Percentiles rank a stretch among this genome's conserved stretches.
Evolutionary conservation across 208 protist genomes (phyloP).

Genomic region (Wallacemonas sp.): DNA sequence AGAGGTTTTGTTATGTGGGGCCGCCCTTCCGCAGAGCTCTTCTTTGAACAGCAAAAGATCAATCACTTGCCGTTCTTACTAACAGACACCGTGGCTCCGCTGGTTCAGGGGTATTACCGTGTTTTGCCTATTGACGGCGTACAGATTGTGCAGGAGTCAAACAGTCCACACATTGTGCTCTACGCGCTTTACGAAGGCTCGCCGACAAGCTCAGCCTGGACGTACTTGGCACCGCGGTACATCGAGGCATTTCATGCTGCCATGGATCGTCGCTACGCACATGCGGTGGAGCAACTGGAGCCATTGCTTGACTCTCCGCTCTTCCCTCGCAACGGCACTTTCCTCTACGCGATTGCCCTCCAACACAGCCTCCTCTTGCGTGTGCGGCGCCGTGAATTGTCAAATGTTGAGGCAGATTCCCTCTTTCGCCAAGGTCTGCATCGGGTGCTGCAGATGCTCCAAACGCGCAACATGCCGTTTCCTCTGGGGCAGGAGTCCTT

Average conservation of each 20-base stretch:
- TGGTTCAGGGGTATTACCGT: slow-evolving; percentile 32
- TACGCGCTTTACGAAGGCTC: slow-evolving; percentile 32
- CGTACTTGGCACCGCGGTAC: slow-evolving; percentile 13
- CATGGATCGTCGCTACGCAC: neutral
- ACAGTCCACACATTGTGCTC: slow-evolving; percentile 23
- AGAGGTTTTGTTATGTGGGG: slow-evolving; percentile 40
- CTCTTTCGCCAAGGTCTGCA: neutral
- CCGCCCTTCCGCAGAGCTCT: slow-evolving; percentile 19
- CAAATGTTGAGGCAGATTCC: neutral
- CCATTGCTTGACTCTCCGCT: neutral
- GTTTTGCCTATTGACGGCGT: slow-evolving; percentile 34
- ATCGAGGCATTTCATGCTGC: slow-evolving; percentile 23
- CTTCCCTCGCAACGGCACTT: neutral
- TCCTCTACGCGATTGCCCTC: neutral
- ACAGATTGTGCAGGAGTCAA: slow-evolving; percentile 16
- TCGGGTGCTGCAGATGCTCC: neutral
- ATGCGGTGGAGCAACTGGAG: neutral
- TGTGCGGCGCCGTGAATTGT: neutral
- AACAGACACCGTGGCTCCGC: slow-evolving; percentile 31
- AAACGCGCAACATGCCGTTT: neutral
- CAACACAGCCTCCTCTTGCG: neutral
- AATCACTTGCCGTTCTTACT: slow-evolving; percentile 34
- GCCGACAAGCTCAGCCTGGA: slow-evolving; percentile 18
- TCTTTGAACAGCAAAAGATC: slow-evolving; percentile 25
- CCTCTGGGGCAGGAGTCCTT: neutral